Conservation (phyloP, 192 early-diverging fungal genomes). For the Chytriomyces sp. region DNA sequence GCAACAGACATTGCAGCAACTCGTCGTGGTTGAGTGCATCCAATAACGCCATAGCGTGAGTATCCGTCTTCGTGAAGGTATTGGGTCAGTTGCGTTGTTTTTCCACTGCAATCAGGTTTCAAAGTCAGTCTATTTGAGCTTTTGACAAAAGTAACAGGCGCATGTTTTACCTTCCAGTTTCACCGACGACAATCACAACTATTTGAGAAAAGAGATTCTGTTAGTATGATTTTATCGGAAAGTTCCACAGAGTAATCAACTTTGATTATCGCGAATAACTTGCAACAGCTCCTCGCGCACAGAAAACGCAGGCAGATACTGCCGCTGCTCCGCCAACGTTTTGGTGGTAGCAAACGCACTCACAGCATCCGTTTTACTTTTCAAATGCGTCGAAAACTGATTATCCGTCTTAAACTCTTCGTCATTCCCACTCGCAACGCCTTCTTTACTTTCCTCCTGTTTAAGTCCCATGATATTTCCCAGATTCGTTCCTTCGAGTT, state of each 20-base stretch:
- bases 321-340: slow-evolving; percentile 89
- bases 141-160: too few species aligned
- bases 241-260: slow-evolving; percentile 24
- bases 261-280: slow-evolving; percentile 90
- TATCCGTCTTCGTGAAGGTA: slow-evolving; percentile 96
- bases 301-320: slow-evolving; percentile 90
- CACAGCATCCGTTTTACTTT: slow-evolving; percentile 66
- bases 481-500: slow-evolving; percentile 86
- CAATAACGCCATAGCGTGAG: slow-evolving; percentile 75
- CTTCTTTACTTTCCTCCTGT: slow-evolving; percentile 55
- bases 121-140: too few species aligned
- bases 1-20: slow-evolving; percentile 98
- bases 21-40: slow-evolving; percentile 96
- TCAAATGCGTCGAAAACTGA: slow-evolving; percentile 79
- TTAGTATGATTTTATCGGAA: too few species aligned
- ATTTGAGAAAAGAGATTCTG: background rate
- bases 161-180: slow-evolving; percentile 69
- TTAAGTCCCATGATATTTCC: slow-evolving; percentile 95
- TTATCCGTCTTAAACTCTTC: slow-evolving; percentile 73
- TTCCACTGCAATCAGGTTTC: slow-evolving; percentile 60
- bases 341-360: slow-evolving; percentile 79
- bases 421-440: slow-evolving; percentile 49
- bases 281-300: slow-evolving; percentile 86
- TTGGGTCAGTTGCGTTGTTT: slow-evolving; percentile 97
- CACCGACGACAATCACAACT: slow-evolving; percentile 91